Conservation (phyloP, 2,329 filamentous ascomycete genomes). For the Fusarium oligoseptatum region DNA sequence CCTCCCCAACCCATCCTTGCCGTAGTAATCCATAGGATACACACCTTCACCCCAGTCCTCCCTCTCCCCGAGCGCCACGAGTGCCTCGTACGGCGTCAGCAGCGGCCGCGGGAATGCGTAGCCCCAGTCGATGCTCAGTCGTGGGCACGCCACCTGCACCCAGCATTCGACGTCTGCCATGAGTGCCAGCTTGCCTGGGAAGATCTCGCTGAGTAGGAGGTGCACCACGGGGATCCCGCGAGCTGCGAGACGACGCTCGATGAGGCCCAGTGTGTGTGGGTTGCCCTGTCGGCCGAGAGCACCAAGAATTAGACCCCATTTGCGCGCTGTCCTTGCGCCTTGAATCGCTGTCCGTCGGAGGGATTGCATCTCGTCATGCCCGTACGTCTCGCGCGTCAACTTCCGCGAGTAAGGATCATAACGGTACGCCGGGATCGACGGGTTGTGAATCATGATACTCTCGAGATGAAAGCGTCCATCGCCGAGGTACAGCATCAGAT, state of each 20-base stretch:
- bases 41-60: slow-evolving; percentile 81
- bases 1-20: slow-evolving; percentile 88
- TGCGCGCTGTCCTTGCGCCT: slow-evolving; percentile 80
- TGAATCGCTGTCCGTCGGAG: slow-evolving; percentile 83
- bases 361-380: slow-evolving; percentile 89
- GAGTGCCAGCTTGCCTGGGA: slow-evolving; percentile 92
- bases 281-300: slow-evolving; percentile 95
- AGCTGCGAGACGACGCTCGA: slow-evolving; percentile 81
- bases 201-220: slow-evolving; percentile 92
- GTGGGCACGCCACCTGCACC: slow-evolving; percentile 98
- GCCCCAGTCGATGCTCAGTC: slow-evolving; percentile 98
- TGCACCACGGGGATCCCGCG: slow-evolving; percentile 86
- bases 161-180: slow-evolving; percentile 97
- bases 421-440: slow-evolving; percentile 87
- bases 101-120: slow-evolving; percentile 93
- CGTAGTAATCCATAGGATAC: slow-evolving; percentile 99
- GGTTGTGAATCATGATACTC: slow-evolving; percentile 99
- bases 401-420: slow-evolving; percentile 97
- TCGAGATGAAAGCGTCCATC: slow-evolving; percentile 97
- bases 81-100: slow-evolving; percentile 93
- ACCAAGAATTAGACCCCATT: slow-evolving; percentile 96
- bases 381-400: slow-evolving; percentile 91
- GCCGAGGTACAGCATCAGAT: slow-evolving; percentile 88
- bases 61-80: slow-evolving; percentile 85
- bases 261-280: slow-evolving; percentile 88